Conservation (phyloP, 495 filamentous ascomycete genomes). For the Aspergillus homomorphus region DNA sequence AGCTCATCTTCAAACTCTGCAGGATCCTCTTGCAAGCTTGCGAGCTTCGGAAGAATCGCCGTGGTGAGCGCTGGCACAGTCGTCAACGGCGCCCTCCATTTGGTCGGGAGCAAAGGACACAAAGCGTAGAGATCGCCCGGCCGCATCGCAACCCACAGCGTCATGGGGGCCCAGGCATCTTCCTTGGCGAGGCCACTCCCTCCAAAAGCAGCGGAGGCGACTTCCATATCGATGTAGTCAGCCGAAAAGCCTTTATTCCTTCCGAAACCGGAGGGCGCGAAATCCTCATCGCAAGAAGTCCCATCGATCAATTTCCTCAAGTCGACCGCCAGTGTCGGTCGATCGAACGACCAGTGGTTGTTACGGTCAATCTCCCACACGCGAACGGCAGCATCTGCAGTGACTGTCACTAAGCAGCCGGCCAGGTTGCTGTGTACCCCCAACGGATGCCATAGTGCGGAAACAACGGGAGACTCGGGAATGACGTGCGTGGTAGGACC, state of each 20-base stretch:
- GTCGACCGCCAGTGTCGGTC: conserved; percentile 76
- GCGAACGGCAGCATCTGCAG: conserved; percentile 77
- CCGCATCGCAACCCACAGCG: conserved; percentile 85
- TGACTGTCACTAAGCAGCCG: conserved; percentile 76
- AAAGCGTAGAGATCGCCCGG: conserved; percentile 86
- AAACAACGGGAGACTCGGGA: conserved; percentile 70
- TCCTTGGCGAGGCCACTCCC: conserved; percentile 60
- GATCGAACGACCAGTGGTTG: conserved; percentile 79
- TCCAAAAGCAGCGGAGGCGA: conserved; percentile 80
- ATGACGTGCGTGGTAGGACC: conserved; percentile 87
- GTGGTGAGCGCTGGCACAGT: conserved; percentile 74
- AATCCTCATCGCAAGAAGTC: conserved; percentile 70
- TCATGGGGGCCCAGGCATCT: conserved; percentile 86
- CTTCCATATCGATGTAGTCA: conserved; percentile 81
- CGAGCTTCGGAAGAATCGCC: conserved; percentile 64
- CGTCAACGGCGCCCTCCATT: conserved; percentile 74
- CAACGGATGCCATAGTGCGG: conserved; percentile 83
- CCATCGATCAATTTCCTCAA: conserved; percentile 79
- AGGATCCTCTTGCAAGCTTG: conserved; percentile 56
- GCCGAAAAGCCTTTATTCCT: conserved; percentile 79
- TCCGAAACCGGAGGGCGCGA: conserved; percentile 63
- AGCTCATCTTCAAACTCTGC: conserved; percentile 52
- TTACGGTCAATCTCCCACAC: conserved; percentile 80
- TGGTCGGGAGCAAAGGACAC: conserved; percentile 80
- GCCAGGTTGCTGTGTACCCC: conserved; percentile 59